Percentiles rank a stretch among this genome's conserved stretches.
Conservation (phyloP, 73 alveolate genomes). For the Paramecium sonneborni region DNA sequence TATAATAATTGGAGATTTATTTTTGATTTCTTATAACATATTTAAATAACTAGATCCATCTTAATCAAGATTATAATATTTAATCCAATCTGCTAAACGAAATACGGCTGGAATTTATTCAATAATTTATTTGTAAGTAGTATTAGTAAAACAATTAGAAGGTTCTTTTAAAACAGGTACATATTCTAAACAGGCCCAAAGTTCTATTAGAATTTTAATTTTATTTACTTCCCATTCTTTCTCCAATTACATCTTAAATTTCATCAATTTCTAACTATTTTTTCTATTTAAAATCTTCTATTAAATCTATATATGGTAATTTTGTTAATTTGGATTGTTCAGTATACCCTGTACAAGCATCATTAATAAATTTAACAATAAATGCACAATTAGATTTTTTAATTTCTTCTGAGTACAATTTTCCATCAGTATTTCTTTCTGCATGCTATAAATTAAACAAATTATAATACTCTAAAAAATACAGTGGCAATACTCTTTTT, state of each 20-base stretch:
- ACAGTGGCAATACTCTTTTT: conserved; percentile 34
- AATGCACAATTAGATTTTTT: not conserved
- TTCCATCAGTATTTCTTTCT: conserved; percentile 13
- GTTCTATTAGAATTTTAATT: not conserved
- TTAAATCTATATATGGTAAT: conserved; percentile 21
- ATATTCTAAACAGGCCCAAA: conserved; percentile 52
- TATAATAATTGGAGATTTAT: not conserved
- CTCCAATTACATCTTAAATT: conserved; percentile 1
- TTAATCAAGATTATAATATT: not conserved
- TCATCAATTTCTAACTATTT: not conserved
- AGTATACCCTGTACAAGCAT: not conserved
- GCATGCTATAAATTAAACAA: not conserved
- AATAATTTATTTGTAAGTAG: not conserved
- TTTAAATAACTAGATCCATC: conserved; percentile 32
- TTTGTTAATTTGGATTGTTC: not conserved
- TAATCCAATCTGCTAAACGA: conserved; percentile 45
- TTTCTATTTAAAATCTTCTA: not conserved
- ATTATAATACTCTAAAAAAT: not conserved
- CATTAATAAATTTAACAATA: not conserved
- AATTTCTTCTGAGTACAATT: conserved; percentile 9
- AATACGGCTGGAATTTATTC: conserved; percentile 31
- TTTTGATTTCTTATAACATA: not conserved
- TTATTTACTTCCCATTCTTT: conserved; percentile 49
- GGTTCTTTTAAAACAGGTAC: conserved; percentile 17
- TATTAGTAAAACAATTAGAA: conserved; percentile 15